A percentile compares a stretch with the other conserved stretches of the same genome.
Conservation (phyloP, 768 basidiomycete genomes). For the Podaxis sp. region DNA sequence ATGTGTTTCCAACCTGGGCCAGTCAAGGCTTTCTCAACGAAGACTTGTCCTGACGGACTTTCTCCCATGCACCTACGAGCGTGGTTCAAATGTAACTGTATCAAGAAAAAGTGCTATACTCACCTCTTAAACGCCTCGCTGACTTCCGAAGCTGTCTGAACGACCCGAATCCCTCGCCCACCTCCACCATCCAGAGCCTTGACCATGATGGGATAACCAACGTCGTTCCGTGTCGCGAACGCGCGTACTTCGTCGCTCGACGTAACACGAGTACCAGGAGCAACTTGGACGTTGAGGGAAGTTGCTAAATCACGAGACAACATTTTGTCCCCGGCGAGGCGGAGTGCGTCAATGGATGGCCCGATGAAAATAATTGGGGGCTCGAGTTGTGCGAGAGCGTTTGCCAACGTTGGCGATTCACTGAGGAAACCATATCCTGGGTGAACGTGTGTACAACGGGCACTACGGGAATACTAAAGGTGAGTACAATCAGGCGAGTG, state of each 20-base stretch:
- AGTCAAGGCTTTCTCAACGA: conserved; percentile 84
- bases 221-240: conserved; percentile 22
- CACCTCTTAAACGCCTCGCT: conserved; percentile 70
- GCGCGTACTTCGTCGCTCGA: conserved; percentile 26
- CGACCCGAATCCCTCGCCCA: conserved; percentile 88
- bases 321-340: conserved; percentile 54
- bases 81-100: not conserved
- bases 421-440: conserved; percentile 84
- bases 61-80: conserved; percentile 34
- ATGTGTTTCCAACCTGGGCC: conserved; percentile 78
- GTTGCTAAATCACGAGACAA: conserved; percentile 33
- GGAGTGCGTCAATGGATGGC: conserved; percentile 76
- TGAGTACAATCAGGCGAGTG: not conserved
- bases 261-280: conserved; percentile 29
- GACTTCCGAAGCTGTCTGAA: conserved; percentile 68
- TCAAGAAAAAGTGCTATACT: conserved; percentile 5
- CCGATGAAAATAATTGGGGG: conserved; percentile 71
- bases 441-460: conserved; percentile 38
- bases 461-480: conserved; percentile 19
- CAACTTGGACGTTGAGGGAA: conserved; percentile 29
- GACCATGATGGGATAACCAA: conserved; percentile 68
- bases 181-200: conserved; percentile 92
- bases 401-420: conserved; percentile 79
- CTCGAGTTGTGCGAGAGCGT: conserved; percentile 73
- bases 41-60: conserved; percentile 50